phyloP scores from a whole-genome alignment of 2,329 filamentous ascomycete genomes.

The Periconia sp. region DNA sequence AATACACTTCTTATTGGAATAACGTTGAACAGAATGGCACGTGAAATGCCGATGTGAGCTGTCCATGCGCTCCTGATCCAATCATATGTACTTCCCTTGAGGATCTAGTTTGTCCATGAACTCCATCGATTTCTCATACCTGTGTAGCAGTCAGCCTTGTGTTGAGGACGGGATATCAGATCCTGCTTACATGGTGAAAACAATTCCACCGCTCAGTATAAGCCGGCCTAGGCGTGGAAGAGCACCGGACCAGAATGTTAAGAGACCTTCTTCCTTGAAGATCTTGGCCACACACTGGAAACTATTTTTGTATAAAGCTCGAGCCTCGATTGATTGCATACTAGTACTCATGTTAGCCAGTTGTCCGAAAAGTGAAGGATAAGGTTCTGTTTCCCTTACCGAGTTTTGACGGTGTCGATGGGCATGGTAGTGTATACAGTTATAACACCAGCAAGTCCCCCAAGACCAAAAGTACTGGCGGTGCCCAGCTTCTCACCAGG shows the following conservation, averaged over 20 bases:
- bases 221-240: constrained; percentile 80
- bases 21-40: not conserved
- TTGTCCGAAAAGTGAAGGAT: not conserved
- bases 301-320: constrained; percentile 79
- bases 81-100: constrained; percentile 71
- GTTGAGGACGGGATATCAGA: constrained; percentile 1
- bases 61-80: not conserved
- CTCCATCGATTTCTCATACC: constrained; percentile 95
- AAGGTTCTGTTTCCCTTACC: constrained; percentile 36
- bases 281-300: constrained; percentile 81
- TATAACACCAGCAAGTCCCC: constrained; percentile 83
- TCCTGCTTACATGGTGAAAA: constrained; percentile 79
- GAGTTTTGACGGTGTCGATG: constrained; percentile 92
- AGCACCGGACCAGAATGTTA: constrained; percentile 94
- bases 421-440: constrained; percentile 76
- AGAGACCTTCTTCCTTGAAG: constrained; percentile 81
- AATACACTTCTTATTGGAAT: not conserved
- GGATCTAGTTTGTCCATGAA: constrained; percentile 79
- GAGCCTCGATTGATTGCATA: constrained; percentile 95
- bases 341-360: constrained; percentile 41
- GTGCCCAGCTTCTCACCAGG: constrained; percentile 93
- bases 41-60: not conserved
- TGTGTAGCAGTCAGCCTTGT: constrained; percentile 22
- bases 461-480: constrained; percentile 85
- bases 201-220: constrained; percentile 91